A percentile compares a stretch with the other conserved stretches of the same genome.
These are phyloP conservation scores for Arthrobotrys pseudoclavata DNA, from an alignment of 2,329 filamentous ascomycete genomes.

Conservation along the genomic window DNA sequence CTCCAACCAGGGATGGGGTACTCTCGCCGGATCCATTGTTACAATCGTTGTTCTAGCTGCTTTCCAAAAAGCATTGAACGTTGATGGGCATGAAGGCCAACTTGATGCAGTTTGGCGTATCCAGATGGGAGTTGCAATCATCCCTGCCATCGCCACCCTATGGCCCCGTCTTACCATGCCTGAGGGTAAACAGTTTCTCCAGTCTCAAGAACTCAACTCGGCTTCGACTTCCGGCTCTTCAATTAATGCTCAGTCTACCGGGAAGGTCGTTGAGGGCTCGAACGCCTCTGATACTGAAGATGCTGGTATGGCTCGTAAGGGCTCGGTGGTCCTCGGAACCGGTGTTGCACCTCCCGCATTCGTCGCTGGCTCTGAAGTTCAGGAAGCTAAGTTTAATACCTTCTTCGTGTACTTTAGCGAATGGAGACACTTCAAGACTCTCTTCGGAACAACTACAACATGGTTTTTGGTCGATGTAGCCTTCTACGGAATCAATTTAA, in stretches of 20 bases:
- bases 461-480: conserved; percentile 59
- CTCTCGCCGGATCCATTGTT: conserved; percentile 62
- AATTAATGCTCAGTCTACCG: conserved; percentile 18
- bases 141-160: conserved; percentile 62
- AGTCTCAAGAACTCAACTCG: conserved; percentile 62
- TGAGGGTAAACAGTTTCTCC: conserved; percentile 62
- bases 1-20: conserved; percentile 63
- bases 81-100: conserved; percentile 58
- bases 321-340: conserved; percentile 34
- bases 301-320: conserved; percentile 25
- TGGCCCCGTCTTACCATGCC: conserved; percentile 64
- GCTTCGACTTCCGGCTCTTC: conserved; percentile 50
- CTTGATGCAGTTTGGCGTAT: conserved; percentile 60
- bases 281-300: conserved; percentile 67
- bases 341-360: conserved; percentile 55
- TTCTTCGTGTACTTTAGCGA: conserved; percentile 65
- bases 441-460: conserved; percentile 65
- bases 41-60: conserved; percentile 62
- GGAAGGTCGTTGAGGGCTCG: conserved; percentile 17
- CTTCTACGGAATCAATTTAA: conserved; percentile 65
- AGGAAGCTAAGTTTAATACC: conserved; percentile 61
- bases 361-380: conserved; percentile 49
- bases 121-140: conserved; percentile 62
- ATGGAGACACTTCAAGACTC: conserved; percentile 65
- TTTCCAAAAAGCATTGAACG: conserved; percentile 62